Conservation (phyloP, 192 early-diverging fungal genomes). For the Paraglomus brasilianum region DNA sequence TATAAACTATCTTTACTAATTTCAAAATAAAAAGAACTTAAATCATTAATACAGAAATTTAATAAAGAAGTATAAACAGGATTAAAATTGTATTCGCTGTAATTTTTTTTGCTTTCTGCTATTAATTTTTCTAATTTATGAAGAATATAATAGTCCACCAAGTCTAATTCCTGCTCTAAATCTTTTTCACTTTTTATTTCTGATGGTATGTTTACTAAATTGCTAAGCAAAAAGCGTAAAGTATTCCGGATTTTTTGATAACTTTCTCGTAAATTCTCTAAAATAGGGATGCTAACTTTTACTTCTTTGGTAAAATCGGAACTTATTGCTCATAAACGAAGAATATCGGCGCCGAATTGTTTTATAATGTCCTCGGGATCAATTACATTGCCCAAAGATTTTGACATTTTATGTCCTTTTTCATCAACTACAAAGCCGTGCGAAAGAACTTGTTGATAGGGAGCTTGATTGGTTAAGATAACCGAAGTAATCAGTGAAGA, state of each 20-base stretch:
- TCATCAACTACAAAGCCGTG: conserved; percentile 40
- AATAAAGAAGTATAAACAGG: conserved; percentile 1
- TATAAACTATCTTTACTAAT: conserved; percentile 20
- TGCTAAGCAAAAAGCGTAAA: conserved; percentile 39
- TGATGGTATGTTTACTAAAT: conserved; percentile 18
- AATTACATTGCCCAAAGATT: conserved; percentile 38
- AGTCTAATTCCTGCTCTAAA: neutral
- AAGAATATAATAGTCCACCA: conserved; percentile 14
- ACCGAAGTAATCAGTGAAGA: conserved; percentile 38
- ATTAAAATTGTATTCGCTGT: conserved; percentile 8
- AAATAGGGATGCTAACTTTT: conserved; percentile 37
- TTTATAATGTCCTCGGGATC: conserved; percentile 36
- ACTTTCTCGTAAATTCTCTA: conserved; percentile 35
- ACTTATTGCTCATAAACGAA: conserved; percentile 38
- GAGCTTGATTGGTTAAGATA: conserved; percentile 37
- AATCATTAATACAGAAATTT: conserved; percentile 18
- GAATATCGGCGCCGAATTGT: conserved; percentile 35
- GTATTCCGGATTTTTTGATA: conserved; percentile 40
- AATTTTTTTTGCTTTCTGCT: conserved; percentile 1
- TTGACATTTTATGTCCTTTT: conserved; percentile 38
- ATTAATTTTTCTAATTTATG: neutral
- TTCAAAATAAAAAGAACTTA: conserved; percentile 23
- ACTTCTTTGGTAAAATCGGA: conserved; percentile 42
- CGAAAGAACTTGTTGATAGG: conserved; percentile 38
- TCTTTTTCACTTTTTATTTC: conserved; percentile 9